Base-by-base conservation (phyloP, 2,329 filamentous ascomycete species). In the Fusarium bulbicola region DNA sequence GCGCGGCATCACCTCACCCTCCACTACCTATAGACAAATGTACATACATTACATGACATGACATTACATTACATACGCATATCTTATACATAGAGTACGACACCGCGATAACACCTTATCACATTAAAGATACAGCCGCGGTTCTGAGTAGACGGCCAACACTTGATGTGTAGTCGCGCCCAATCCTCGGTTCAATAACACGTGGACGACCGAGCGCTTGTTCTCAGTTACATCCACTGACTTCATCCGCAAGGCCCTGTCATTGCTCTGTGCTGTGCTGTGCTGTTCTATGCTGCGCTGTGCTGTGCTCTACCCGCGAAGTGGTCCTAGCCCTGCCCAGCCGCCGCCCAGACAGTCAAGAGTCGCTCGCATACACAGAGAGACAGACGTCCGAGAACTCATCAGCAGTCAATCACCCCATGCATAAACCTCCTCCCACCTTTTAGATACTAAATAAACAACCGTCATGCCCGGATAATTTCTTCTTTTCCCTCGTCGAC, bases 131-230 rank as follows among this genome's bases (percentile, higher is more conserved):
- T 63, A 63, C 57, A 70, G 63, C 63, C 66, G 73, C 72, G 72
- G 68, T 70, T 64, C 28, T 62, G 64, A 37, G 28, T 21, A 32
- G 39, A 57, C 30, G 47, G 58, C 59, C 60, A 74, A 42, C 67
- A 63, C 46, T 47, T 50, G 40, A 63, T 66, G 74, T 77, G 75
- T 77, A 74, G 74, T 77, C 46, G 68, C 73, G 72, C 74, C 76
- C 76, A 77, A 78, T 65, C 68, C 68, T 75, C 72, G 68, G 59
- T 70, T 73, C 72, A 73, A 78, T 71, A 78, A 78, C 76, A 78
- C 76, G 76, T 78, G 76, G 76, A 78, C 75, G 63, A 32, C 63
- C 54, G 65, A 72, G 72, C 59, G 70, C 73, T 70, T 70, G 57
- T 73, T 66, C 63, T 59, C 66, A 64, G 72, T 59, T 65, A 59